phyloP scores from a whole-genome alignment of 2,329 filamentous ascomycete species.

The Colletotrichum sp. region DNA sequence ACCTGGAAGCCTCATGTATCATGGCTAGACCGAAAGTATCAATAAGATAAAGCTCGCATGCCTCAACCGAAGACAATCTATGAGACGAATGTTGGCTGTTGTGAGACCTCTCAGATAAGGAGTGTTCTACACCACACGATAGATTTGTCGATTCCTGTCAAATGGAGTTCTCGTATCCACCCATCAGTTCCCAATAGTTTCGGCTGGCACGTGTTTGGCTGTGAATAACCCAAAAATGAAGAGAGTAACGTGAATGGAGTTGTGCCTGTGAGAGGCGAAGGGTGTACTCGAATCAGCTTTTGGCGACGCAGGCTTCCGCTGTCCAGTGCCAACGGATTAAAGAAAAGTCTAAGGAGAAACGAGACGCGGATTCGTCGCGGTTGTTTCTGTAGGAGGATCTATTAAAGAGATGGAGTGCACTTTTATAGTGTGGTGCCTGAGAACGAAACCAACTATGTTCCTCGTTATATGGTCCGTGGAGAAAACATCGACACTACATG shows the following conservation, averaged over 20 bases:
- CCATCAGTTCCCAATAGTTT: rapidly evolving
- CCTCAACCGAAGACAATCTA: background rate
- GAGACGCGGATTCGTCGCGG: background rate
- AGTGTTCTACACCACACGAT: background rate
- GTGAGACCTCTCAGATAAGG: background rate
- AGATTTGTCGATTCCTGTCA: background rate
- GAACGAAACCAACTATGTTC: background rate
- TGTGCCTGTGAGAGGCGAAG: rapidly evolving
- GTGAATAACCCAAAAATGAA: no score
- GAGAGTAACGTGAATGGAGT: no score
- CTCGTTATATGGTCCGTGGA: background rate
- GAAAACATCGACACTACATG: background rate
- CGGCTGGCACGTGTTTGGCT: background rate
- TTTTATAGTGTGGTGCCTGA: background rate
- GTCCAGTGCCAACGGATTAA: rapidly evolving
- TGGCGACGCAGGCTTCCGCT: rapidly evolving
- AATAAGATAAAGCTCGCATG: background rate
- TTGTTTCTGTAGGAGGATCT: rapidly evolving
- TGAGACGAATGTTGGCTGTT: background rate
- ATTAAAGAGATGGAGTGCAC: rapidly evolving
- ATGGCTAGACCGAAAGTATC: rapidly evolving
- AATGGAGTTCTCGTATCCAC: background rate
- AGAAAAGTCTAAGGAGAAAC: background rate
- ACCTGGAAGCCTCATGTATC: background rate
- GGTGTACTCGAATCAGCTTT: background rate